A percentile compares a stretch with the other conserved stretches of the same genome.
phyloP scores from a whole-genome alignment of 73 alveolate species.

The Uronychia binucleata region DNA sequence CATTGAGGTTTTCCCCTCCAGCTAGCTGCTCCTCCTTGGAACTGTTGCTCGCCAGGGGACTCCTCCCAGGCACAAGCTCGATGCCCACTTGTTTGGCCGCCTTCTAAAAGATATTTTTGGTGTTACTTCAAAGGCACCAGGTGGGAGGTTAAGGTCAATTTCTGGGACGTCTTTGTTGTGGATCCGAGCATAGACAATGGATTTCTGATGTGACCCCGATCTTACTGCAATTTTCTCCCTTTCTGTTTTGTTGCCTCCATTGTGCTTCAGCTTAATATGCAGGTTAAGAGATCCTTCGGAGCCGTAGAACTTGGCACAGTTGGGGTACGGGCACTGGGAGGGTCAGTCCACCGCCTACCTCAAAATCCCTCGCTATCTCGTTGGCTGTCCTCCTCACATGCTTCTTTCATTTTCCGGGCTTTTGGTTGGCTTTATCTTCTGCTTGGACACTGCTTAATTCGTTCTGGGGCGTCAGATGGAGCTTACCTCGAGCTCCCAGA shows the following conservation, averaged over 20 bases:
- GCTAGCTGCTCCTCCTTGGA: background rate
- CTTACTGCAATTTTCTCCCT: slow-evolving; percentile 81
- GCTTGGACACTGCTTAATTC: background rate
- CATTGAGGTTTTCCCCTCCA: too few relatives aligned
- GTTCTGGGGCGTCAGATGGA: background rate
- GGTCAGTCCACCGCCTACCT: background rate
- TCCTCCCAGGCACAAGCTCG: background rate
- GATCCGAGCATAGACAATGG: slow-evolving; percentile 24
- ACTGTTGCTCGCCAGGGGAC: background rate
- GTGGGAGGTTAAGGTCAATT: slow-evolving; percentile 45
- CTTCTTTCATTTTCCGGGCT: slow-evolving; percentile 57
- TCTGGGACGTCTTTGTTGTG: slow-evolving; percentile 15
- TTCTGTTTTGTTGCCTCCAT: slow-evolving; percentile 87
- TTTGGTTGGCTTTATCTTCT: slow-evolving; percentile 13
- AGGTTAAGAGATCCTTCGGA: slow-evolving; percentile 79
- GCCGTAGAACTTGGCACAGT: slow-evolving; percentile 78
- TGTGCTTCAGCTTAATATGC: slow-evolving; percentile 78
- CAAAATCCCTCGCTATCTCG: slow-evolving; percentile 63
- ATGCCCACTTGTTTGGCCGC: slow-evolving; percentile 30
- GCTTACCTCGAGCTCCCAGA: background rate
- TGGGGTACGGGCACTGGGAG: slow-evolving; percentile 67
- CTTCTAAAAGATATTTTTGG: background rate
- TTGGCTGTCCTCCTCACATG: slow-evolving; percentile 77
- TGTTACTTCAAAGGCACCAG: slow-evolving; percentile 35
- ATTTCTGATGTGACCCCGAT: slow-evolving; percentile 17